Percentiles rank a stretch among this genome's conserved stretches.
These are phyloP conservation scores for Baudoinia panamericana DNA, from an alignment of 495 filamentous ascomycete genomes.

Conservation along the genomic window DNA sequence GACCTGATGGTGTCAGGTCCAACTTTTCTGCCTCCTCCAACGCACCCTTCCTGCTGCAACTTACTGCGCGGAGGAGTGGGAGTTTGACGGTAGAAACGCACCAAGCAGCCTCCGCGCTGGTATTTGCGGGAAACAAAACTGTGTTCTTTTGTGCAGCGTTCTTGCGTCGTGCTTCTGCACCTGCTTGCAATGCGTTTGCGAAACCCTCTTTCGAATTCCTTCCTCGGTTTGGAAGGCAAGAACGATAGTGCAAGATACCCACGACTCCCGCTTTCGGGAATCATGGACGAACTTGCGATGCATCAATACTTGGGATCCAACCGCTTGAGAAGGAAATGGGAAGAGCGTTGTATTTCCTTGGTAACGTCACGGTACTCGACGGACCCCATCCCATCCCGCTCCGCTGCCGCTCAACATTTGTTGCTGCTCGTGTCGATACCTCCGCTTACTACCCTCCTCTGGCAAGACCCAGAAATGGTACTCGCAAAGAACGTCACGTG, in stretches of 20 bases:
- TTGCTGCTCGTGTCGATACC: constrained; percentile 8
- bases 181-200: constrained; percentile 20
- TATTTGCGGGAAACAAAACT: constrained; percentile 17
- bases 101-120: constrained; percentile 14
- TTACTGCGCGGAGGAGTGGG: constrained; percentile 1
- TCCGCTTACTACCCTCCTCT: constrained; percentile 2
- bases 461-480: constrained; percentile 3
- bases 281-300: neutral
- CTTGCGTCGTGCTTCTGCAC: constrained; percentile 27
- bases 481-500: constrained; percentile 10
- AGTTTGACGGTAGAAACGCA: constrained; percentile 13
- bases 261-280: too few species aligned
- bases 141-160: constrained; percentile 19
- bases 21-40: constrained; percentile 6
- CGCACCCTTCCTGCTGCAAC: constrained; percentile 9
- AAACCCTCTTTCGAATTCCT: constrained; percentile 14
- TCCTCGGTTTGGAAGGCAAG: constrained; percentile 11
- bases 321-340: constrained; percentile 1
- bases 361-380: constrained; percentile 21
- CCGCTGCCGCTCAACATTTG: constrained; percentile 10
- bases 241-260: neutral
- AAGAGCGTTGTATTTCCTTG: constrained; percentile 18
- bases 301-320: constrained; percentile 2
- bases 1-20: constrained; percentile 19
- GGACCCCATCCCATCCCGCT: constrained; percentile 28